These are phyloP conservation scores for Ilyonectria mors-panacis DNA, from an alignment of 2,329 filamentous ascomycete genomes.

Conservation along the genomic window DNA sequence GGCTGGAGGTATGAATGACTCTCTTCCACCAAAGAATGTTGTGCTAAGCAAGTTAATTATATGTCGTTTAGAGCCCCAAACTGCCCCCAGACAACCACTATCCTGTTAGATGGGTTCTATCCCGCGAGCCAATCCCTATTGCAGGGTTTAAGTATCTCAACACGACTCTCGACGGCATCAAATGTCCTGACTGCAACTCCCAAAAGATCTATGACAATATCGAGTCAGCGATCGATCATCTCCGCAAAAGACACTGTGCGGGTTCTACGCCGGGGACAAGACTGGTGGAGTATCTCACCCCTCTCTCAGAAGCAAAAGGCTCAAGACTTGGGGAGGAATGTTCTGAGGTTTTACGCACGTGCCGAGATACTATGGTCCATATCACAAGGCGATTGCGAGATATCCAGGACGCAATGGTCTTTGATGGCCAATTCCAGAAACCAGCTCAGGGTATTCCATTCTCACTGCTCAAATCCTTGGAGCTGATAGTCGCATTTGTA, in stretches of 20 bases:
- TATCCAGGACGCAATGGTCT: slow-evolving; percentile 6
- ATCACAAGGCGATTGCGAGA: slow-evolving; percentile 5
- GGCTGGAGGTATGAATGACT: neutral
- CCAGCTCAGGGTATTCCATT: slow-evolving; percentile 10
- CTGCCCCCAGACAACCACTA: neutral
- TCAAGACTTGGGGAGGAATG: neutral
- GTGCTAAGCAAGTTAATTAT: neutral
- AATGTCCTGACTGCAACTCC: slow-evolving; percentile 7
- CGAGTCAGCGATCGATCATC: slow-evolving; percentile 1
- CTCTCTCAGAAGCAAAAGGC: neutral
- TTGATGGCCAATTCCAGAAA: slow-evolving; percentile 3
- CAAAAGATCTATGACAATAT: slow-evolving; percentile 7
- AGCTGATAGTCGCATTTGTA: slow-evolving; percentile 13
- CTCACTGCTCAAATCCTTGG: slow-evolving; percentile 4
- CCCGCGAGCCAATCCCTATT: neutral
- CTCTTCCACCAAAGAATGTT: neutral
- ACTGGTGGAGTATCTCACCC: slow-evolving; percentile 2
- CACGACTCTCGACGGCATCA: neutral
- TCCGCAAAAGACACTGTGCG: slow-evolving; percentile 6
- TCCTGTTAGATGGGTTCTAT: slow-evolving; percentile 4
- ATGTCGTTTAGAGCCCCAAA: slow-evolving; percentile 1
- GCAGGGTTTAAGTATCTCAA: slow-evolving; percentile 6
- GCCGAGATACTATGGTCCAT: neutral
- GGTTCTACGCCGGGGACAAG: neutral
- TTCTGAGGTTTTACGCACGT: neutral